phyloP scores from a whole-genome alignment of 768 basidiomycete species.

The Termitomyces eurrhizus region DNA sequence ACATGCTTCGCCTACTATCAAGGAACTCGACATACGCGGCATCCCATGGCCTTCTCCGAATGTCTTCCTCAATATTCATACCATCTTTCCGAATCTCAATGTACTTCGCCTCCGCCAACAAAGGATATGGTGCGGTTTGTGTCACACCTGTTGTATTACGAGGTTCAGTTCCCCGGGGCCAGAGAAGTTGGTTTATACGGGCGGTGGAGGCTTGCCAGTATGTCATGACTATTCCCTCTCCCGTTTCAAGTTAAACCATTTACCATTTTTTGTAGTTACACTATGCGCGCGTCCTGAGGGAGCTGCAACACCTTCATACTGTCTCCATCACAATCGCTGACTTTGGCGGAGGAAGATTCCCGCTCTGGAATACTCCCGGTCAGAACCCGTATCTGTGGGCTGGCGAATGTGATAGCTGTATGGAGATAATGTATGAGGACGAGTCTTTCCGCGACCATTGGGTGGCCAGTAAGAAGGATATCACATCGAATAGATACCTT shows the following conservation, averaged over 20 bases:
- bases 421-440: conserved; percentile 32
- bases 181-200: conserved; percentile 24
- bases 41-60: conserved; percentile 29
- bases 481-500: conserved; percentile 15
- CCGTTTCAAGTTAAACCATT: background rate
- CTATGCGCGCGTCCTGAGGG: conserved; percentile 25
- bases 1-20: conserved; percentile 21
- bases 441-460: conserved; percentile 24
- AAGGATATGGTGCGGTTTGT: conserved; percentile 32
- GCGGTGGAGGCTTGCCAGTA: conserved; percentile 32
- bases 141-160: conserved; percentile 26
- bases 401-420: conserved; percentile 35
- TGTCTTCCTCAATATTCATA: conserved; percentile 19
- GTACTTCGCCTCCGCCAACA: conserved; percentile 23
- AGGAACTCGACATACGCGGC: conserved; percentile 27
- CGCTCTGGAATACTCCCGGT: conserved; percentile 15
- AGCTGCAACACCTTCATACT: conserved; percentile 23
- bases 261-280: conserved; percentile 23
- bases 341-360: conserved; percentile 18
- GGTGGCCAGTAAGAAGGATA: conserved; percentile 27
- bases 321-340: conserved; percentile 28
- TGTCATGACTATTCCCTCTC: conserved; percentile 7
- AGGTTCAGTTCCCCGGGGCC: conserved; percentile 23
- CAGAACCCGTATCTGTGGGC: conserved; percentile 26
- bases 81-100: conserved; percentile 20